Conservation (phyloP, 495 filamentous ascomycete species). For the Hypomontagnella monticulosa region DNA sequence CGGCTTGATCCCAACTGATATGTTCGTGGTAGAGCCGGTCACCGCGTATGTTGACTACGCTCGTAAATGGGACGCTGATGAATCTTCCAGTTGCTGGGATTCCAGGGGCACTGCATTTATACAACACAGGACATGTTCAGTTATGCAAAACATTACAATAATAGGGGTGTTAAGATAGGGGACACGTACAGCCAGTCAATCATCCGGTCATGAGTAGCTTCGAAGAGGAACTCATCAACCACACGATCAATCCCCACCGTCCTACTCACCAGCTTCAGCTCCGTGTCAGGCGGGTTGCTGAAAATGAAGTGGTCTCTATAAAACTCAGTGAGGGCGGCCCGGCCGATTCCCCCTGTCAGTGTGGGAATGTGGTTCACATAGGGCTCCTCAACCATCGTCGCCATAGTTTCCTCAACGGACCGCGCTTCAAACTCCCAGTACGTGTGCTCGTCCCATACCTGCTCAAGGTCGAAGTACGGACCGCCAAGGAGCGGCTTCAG, state of each 20-base stretch:
- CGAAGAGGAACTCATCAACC: slow-evolving; percentile 66
- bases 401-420: slow-evolving; percentile 64
- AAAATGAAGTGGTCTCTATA: slow-evolving; percentile 81
- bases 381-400: slow-evolving; percentile 67
- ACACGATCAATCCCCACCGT: slow-evolving; percentile 68
- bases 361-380: slow-evolving; percentile 69
- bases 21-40: slow-evolving; percentile 83
- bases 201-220: slow-evolving; percentile 75
- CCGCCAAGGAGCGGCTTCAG: slow-evolving; percentile 61
- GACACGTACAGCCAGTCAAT: slow-evolving; percentile 75
- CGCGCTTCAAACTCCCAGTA: slow-evolving; percentile 63
- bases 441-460: slow-evolving; percentile 69
- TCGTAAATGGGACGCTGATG: slow-evolving; percentile 77
- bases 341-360: slow-evolving; percentile 66
- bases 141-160: neutral
- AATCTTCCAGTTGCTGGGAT: slow-evolving; percentile 73
- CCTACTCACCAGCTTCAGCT: slow-evolving; percentile 74
- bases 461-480: slow-evolving; percentile 67
- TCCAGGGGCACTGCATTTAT: slow-evolving; percentile 58
- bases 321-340: slow-evolving; percentile 71
- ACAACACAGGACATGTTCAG: neutral
- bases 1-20: slow-evolving; percentile 89
- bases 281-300: slow-evolving; percentile 71
- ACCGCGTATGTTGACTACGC: slow-evolving; percentile 77
- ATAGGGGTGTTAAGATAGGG: neutral